phyloP scores from a whole-genome alignment of 2,329 filamentous ascomycete genomes.

The Curvularia verruculosa region DNA sequence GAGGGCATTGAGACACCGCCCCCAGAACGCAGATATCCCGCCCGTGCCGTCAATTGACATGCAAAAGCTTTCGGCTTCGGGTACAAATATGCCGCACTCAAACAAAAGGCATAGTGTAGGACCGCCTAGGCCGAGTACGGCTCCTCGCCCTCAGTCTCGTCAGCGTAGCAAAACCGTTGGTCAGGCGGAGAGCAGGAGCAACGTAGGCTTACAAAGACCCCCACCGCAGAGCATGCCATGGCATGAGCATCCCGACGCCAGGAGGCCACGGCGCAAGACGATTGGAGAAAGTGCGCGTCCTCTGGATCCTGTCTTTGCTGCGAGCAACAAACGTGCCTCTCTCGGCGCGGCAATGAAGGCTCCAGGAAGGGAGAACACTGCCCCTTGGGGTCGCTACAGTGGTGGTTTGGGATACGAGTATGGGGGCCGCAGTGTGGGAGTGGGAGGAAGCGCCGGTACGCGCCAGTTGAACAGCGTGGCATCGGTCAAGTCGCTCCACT shows the following conservation, averaged over 20 bases:
- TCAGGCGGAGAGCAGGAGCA: conserved; percentile 26
- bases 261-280: conserved; percentile 41
- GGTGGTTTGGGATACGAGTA: conserved; percentile 48
- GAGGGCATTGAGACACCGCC: conserved; percentile 23
- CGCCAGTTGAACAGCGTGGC: conserved; percentile 39
- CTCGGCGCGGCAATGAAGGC: conserved; percentile 3
- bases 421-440: conserved; percentile 38
- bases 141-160: conserved; percentile 18
- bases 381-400: conserved; percentile 42
- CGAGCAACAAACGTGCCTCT: conserved; percentile 13
- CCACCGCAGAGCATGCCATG: conserved; percentile 27
- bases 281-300: conserved; percentile 36
- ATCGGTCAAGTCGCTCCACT: conserved; percentile 40
- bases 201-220: conserved; percentile 9
- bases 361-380: conserved; percentile 3
- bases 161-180: conserved; percentile 28
- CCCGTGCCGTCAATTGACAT: conserved; percentile 35
- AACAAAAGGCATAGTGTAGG: conserved; percentile 13
- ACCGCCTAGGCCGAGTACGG: conserved; percentile 9
- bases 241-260: conserved; percentile 35
- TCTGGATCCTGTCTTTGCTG: conserved; percentile 12
- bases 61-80: conserved; percentile 15
- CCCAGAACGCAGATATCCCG: conserved; percentile 30
- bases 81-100: conserved; percentile 14
- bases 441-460: conserved; percentile 48